Conservation (phyloP, 1,139 yeast genomes). For the Kluyveromyces sp. region DNA sequence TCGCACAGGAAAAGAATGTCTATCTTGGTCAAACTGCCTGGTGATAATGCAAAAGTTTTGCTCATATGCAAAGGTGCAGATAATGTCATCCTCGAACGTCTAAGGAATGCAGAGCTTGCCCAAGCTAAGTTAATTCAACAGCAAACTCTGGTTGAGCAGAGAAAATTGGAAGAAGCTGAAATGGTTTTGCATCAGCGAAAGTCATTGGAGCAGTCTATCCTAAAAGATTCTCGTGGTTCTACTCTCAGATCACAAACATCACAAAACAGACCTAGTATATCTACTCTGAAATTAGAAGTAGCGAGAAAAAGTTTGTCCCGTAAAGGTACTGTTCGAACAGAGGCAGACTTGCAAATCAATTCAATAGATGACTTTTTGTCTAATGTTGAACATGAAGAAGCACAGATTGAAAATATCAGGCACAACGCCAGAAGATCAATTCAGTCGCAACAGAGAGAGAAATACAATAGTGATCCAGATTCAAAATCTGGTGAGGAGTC, state of each 20-base stretch:
- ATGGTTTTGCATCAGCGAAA: constrained; percentile 49
- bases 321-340: constrained; percentile 14
- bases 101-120: constrained; percentile 54
- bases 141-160: constrained; percentile 46
- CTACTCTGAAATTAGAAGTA: constrained; percentile 32
- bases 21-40: constrained; percentile 70
- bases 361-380: constrained; percentile 53
- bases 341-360: constrained; percentile 34
- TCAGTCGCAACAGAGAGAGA: constrained; percentile 51
- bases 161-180: constrained; percentile 80
- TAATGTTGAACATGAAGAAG: constrained; percentile 40
- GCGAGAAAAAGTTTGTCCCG: constrained; percentile 24
- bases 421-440: constrained; percentile 54
- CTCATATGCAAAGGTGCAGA: constrained; percentile 94
- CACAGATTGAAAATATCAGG: constrained; percentile 54
- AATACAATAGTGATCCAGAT: constrained; percentile 34
- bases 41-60: constrained; percentile 52
- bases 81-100: constrained; percentile 73
- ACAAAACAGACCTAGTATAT: constrained; percentile 9
- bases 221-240: constrained; percentile 14
- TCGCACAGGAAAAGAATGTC: constrained; percentile 94
- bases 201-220: constrained; percentile 23
- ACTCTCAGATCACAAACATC: constrained; percentile 15
- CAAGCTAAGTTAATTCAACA: constrained; percentile 55
- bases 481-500: constrained; percentile 21